phyloP scores from a whole-genome alignment of 1,139 yeast species.

The Wickerhamomyces sp. region DNA sequence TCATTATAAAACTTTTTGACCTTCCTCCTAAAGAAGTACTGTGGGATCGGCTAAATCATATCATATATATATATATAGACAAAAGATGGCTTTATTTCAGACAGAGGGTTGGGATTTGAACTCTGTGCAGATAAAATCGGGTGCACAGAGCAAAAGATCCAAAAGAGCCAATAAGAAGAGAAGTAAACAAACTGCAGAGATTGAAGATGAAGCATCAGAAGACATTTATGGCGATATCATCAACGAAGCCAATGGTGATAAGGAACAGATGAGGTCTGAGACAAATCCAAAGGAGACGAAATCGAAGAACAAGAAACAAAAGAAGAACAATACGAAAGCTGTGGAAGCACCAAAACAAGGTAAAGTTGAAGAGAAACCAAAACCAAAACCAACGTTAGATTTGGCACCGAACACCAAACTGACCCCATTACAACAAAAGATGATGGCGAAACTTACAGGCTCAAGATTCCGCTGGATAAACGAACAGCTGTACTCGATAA shows the following conservation, averaged over 20 bases:
- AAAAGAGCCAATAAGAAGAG: slow-evolving; percentile 32
- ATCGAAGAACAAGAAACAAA: slow-evolving; percentile 5
- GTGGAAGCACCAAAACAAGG: slow-evolving; percentile 9
- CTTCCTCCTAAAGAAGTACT: no score
- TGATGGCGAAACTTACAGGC: slow-evolving; percentile 92
- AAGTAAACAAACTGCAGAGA: slow-evolving; percentile 12
- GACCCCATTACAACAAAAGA: slow-evolving; percentile 90
- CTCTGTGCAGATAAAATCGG: slow-evolving; percentile 15
- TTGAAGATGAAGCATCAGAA: slow-evolving; percentile 13
- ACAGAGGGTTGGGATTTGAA: slow-evolving; percentile 82
- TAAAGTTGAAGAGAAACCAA: slow-evolving; percentile 12
- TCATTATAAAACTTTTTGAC: no score
- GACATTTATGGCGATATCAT: slow-evolving; percentile 1
- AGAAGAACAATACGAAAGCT: slow-evolving; percentile 6
- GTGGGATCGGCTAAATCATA: no score
- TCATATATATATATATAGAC: no score
- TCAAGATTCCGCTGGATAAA: slow-evolving; percentile 97
- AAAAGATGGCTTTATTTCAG: slow-evolving; percentile 62
- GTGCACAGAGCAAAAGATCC: slow-evolving; percentile 26
- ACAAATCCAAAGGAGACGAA: slow-evolving; percentile 4
- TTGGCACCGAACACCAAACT: slow-evolving; percentile 37
- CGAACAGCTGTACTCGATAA: slow-evolving; percentile 84
- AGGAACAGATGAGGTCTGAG: slow-evolving; percentile 4
- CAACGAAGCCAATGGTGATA: slow-evolving; percentile 4
- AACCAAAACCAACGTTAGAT: slow-evolving; percentile 15